These are phyloP conservation scores for Oryza brachyantha DNA, from an alignment of 176 grass and related monocot genomes.

Conservation along the genomic window DNA sequence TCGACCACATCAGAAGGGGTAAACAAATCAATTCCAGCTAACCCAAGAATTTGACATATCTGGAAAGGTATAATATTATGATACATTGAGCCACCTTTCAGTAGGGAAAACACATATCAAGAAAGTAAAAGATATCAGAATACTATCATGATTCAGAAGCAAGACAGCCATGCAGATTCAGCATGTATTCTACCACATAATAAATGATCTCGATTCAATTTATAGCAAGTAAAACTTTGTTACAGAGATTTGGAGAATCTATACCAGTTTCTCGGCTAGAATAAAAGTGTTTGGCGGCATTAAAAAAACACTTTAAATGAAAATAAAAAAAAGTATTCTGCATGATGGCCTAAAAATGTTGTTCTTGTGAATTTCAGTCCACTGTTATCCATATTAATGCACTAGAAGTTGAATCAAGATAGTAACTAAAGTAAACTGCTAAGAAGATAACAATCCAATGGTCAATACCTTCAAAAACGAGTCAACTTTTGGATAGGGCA, in stretches of 20 bases:
- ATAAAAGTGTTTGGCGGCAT: neutral
- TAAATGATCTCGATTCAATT: neutral
- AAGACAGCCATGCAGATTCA: neutral
- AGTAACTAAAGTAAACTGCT: neutral
- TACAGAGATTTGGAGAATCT: neutral
- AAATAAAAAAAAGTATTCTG: neutral
- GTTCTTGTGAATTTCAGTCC: neutral
- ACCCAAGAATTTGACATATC: conserved; percentile 85
- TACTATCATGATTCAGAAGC: neutral
- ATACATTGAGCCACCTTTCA: conserved; percentile 1
- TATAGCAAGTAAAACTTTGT: neutral
- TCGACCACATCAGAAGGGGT: conserved; percentile 88
- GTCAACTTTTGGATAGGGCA: conserved; percentile 79
- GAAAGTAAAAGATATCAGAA: neutral
- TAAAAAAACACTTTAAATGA: neutral
- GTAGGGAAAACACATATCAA: conserved; percentile 7
- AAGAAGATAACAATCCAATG: neutral
- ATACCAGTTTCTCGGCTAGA: neutral
- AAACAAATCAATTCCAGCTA: conserved; percentile 87
- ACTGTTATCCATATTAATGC: neutral
- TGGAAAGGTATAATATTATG: conserved; percentile 31
- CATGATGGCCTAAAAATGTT: neutral
- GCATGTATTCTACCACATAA: neutral
- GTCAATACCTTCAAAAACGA: conserved; percentile 83
- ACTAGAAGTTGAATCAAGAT: neutral